phyloP scores from a whole-genome alignment of 129 eudicot species.

The carrot (Daucus carota) region DNA sequence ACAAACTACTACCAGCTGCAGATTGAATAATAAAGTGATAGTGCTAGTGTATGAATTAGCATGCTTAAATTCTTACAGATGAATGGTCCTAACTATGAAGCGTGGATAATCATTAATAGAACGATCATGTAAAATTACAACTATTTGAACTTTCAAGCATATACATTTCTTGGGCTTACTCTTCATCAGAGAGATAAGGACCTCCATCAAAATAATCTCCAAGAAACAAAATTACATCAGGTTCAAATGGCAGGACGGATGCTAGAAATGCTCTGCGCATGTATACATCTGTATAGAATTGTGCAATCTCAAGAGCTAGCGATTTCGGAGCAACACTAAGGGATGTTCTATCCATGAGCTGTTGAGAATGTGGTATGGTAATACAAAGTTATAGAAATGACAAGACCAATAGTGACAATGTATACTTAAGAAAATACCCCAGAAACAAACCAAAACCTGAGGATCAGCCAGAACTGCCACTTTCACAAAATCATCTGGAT shows the following conservation, averaged over 20 bases:
- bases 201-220: slow-evolving; percentile 99
- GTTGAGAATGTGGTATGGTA: slow-evolving; percentile 17
- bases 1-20: neutral
- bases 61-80: neutral
- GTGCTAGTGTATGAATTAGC: neutral
- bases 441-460: slow-evolving; percentile 44
- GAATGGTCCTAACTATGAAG: neutral
- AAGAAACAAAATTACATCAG: slow-evolving; percentile 77
- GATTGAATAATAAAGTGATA: neutral
- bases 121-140: neutral
- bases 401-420: neutral
- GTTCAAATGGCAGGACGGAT: slow-evolving; percentile 67
- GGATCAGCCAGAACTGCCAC: slow-evolving; percentile 90
- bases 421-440: slow-evolving; percentile 1
- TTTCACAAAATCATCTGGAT: slow-evolving; percentile 59
- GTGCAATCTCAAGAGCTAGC: slow-evolving; percentile 57
- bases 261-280: slow-evolving; percentile 87
- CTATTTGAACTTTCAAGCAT: slow-evolving; percentile 1
- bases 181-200: slow-evolving; percentile 59
- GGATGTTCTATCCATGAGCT: slow-evolving; percentile 91
- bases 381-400: neutral
- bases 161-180: slow-evolving; percentile 44
- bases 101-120: neutral
- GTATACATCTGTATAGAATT: slow-evolving; percentile 76
- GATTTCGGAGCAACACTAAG: slow-evolving; percentile 69